Conservation (phyloP, 345 rosid genomes). For the Euphorbia tirucalli region DNA sequence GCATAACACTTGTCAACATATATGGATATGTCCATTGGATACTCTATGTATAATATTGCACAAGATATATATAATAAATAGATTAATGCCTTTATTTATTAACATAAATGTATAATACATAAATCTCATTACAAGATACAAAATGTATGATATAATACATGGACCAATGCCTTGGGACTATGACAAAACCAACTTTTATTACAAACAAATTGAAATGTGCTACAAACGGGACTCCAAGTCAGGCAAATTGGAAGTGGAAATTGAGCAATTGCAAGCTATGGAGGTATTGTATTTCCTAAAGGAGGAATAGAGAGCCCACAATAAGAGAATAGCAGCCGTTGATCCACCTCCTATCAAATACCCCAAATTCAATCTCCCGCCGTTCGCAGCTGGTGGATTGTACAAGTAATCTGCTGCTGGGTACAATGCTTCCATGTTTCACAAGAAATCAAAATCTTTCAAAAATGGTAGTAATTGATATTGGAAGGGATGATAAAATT, state of each 20-base stretch:
- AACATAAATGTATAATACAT: too few relatives aligned
- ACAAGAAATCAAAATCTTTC: background rate
- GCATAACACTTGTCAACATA: too few relatives aligned
- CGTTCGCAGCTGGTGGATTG: background rate
- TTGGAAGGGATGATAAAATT: background rate
- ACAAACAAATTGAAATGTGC: too few relatives aligned
- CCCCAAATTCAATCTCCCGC: background rate
- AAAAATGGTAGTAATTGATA: background rate
- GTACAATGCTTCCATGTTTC: conserved; percentile 12
- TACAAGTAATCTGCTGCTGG: conserved; percentile 1
- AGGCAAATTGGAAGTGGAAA: background rate
- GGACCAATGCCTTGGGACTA: too few relatives aligned
- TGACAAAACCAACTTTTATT: too few relatives aligned
- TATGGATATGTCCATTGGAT: too few relatives aligned
- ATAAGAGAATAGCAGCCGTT: conserved; percentile 1
- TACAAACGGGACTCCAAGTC: background rate
- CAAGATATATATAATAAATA: too few relatives aligned
- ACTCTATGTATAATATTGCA: too few relatives aligned
- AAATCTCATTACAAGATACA: too few relatives aligned
- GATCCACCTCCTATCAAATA: conserved; percentile 13
- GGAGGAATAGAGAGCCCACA: background rate
- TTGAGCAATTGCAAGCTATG: background rate
- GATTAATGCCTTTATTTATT: too few relatives aligned
- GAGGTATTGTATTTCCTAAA: background rate
- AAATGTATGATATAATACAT: too few relatives aligned